Percentiles rank a stretch among this genome's conserved stretches.
These are phyloP conservation scores for Wickerhamiella kurtzmanii DNA, from an alignment of 805 yeast genomes.

Conservation along the genomic window DNA sequence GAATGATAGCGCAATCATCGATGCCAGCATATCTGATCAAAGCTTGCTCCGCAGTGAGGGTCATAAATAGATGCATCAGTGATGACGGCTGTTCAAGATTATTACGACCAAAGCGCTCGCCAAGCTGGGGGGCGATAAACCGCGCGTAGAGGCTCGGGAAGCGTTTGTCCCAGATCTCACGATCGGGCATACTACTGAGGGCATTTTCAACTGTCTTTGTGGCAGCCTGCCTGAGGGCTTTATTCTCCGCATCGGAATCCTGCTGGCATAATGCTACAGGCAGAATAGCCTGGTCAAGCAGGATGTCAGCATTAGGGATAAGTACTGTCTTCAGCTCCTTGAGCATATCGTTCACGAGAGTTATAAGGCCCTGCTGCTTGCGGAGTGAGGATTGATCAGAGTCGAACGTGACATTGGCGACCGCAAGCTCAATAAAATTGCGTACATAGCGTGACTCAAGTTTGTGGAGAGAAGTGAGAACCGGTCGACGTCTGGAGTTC, in stretches of 20 bases:
- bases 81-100: slow-evolving; percentile 78
- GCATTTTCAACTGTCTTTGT: slow-evolving; percentile 48
- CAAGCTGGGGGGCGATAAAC: slow-evolving; percentile 53
- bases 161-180: slow-evolving; percentile 40
- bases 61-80: slow-evolving; percentile 47
- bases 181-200: slow-evolving; percentile 39
- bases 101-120: slow-evolving; percentile 47
- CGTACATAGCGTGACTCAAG: slow-evolving; percentile 32
- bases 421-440: slow-evolving; percentile 50
- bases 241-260: slow-evolving; percentile 31
- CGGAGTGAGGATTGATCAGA: slow-evolving; percentile 8
- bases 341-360: slow-evolving; percentile 43
- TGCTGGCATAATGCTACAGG: slow-evolving; percentile 1
- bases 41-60: slow-evolving; percentile 39
- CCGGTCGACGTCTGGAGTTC: slow-evolving; percentile 41
- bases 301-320: slow-evolving; percentile 34
- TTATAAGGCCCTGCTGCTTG: slow-evolving; percentile 41
- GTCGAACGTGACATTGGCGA: slow-evolving; percentile 36
- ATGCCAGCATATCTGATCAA: slow-evolving; percentile 40
- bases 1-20: slow-evolving; percentile 42
- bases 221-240: slow-evolving; percentile 52
- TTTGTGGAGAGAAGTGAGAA: slow-evolving; percentile 25
- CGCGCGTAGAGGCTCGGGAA: slow-evolving; percentile 38
- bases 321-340: slow-evolving; percentile 46
- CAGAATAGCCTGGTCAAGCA: slow-evolving; percentile 26